phyloP scores from a whole-genome alignment of 2,329 filamentous ascomycete genomes.

The Immersiporthe knoxdaviesiana region DNA sequence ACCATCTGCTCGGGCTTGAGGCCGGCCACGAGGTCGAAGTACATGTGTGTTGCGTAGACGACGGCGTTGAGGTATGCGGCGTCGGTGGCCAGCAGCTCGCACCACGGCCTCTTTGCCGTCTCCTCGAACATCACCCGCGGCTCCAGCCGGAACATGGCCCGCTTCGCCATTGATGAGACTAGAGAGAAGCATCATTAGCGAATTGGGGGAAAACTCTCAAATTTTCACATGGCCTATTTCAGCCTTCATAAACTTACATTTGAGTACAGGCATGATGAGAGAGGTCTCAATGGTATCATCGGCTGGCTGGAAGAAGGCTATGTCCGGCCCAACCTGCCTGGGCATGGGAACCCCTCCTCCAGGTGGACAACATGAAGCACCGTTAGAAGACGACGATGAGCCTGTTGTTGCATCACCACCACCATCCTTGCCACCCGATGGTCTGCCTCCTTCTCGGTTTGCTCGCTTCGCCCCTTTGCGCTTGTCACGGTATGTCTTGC shows the following conservation, averaged over 20 bases:
- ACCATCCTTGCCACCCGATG: not conserved
- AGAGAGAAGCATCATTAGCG: not conserved
- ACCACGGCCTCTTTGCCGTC: slow-evolving; percentile 33
- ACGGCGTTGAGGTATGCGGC: slow-evolving; percentile 42
- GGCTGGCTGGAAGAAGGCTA: slow-evolving; percentile 36
- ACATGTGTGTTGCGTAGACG: slow-evolving; percentile 40
- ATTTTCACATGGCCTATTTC: no score
- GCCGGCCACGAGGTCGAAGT: slow-evolving; percentile 35
- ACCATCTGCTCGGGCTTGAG: slow-evolving; percentile 33
- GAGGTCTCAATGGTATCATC: slow-evolving; percentile 35
- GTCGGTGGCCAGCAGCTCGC: slow-evolving; percentile 39
- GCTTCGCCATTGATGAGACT: slow-evolving; percentile 41
- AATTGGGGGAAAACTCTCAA: no score
- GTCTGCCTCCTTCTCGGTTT: slow-evolving; percentile 6
- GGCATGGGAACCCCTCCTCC: slow-evolving; percentile 19
- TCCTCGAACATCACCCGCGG: slow-evolving; percentile 37
- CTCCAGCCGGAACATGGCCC: slow-evolving; percentile 40
- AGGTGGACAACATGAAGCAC: not conserved
- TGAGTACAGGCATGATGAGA: slow-evolving; percentile 34
- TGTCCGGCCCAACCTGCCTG: slow-evolving; percentile 29
- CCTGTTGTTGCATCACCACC: not conserved
- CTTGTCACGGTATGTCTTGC: slow-evolving; percentile 33
- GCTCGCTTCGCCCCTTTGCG: not conserved
- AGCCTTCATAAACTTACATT: slow-evolving; percentile 37
- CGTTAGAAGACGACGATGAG: slow-evolving; percentile 6